phyloP scores from a whole-genome alignment of 345 rosid genomes.

The Crucihimalaya himalaica region DNA sequence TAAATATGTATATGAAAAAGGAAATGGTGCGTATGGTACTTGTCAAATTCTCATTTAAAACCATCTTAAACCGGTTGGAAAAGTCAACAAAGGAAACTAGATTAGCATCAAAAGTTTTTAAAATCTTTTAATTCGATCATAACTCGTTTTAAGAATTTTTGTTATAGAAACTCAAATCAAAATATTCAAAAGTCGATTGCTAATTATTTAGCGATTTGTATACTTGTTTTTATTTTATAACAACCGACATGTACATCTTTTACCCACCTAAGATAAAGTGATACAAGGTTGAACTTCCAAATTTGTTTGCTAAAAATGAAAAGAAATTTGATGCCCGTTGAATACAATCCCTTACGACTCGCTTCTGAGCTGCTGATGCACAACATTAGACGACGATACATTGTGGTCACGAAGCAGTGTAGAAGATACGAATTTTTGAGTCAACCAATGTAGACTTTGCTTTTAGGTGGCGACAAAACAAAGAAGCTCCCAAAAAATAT shows the following conservation, averaged over 20 bases:
- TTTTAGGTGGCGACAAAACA: not conserved
- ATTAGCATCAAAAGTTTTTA: not conserved
- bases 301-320: not conserved
- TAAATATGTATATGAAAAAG: too few species aligned
- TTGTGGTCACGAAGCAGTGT: not conserved
- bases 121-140: not conserved
- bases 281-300: not conserved
- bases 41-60: not conserved
- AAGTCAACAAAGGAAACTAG: not conserved
- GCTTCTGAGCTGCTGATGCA: not conserved
- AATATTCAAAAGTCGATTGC: not conserved
- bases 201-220: not conserved
- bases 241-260: not conserved
- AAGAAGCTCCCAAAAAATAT: not conserved
- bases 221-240: not conserved
- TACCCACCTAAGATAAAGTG: not conserved
- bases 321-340: not conserved
- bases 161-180: not conserved
- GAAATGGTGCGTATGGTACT: too few species aligned
- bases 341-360: not conserved
- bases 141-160: not conserved
- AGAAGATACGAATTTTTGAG: not conserved
- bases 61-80: not conserved
- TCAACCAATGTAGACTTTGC: not conserved
- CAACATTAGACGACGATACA: not conserved